These are phyloP conservation scores for Stentor coeruleus DNA, from an alignment of 73 alveolate genomes.

Conservation along the genomic window DNA sequence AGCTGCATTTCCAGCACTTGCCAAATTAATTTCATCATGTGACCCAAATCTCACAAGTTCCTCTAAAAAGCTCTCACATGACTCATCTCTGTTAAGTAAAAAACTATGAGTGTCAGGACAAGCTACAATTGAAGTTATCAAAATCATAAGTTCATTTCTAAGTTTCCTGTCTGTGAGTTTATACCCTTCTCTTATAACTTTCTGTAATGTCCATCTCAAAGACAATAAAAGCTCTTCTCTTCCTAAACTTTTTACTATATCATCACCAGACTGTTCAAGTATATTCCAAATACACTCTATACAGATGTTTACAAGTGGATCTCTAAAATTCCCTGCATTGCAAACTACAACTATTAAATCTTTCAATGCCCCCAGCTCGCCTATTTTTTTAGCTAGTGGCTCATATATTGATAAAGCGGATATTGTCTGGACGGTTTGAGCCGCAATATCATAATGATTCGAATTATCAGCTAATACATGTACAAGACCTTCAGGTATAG, in stretches of 20 bases:
- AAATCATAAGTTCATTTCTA: slow-evolving; percentile 87
- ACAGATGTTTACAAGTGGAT: slow-evolving; percentile 83
- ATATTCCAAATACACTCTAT: slow-evolving; percentile 96
- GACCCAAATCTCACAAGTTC: slow-evolving; percentile 82
- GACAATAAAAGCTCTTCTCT: slow-evolving; percentile 83
- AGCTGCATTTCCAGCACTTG: slow-evolving; percentile 54
- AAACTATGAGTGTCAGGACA: slow-evolving; percentile 78
- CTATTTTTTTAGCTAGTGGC: slow-evolving; percentile 84
- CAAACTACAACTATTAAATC: slow-evolving; percentile 84
- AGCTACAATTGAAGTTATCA: slow-evolving; percentile 83
- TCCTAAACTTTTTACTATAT: slow-evolving; percentile 83
- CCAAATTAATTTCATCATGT: slow-evolving; percentile 81
- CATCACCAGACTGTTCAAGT: slow-evolving; percentile 91
- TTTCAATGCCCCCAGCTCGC: slow-evolving; percentile 88
- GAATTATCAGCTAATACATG: slow-evolving; percentile 68
- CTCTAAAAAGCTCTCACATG: slow-evolving; percentile 79
- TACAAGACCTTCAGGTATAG: slow-evolving; percentile 80
- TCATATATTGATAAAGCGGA: slow-evolving; percentile 60
- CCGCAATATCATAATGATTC: slow-evolving; percentile 59
- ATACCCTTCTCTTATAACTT: slow-evolving; percentile 85
- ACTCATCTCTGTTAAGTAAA: slow-evolving; percentile 72
- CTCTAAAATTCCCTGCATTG: slow-evolving; percentile 86
- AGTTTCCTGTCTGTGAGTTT: slow-evolving; percentile 92
- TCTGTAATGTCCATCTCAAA: slow-evolving; percentile 81
- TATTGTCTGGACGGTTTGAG: slow-evolving; percentile 67